Evolutionary conservation across 2,329 filamentous ascomycete genomes (phyloP).

Genomic region (Nectriaceae sp.): DNA sequence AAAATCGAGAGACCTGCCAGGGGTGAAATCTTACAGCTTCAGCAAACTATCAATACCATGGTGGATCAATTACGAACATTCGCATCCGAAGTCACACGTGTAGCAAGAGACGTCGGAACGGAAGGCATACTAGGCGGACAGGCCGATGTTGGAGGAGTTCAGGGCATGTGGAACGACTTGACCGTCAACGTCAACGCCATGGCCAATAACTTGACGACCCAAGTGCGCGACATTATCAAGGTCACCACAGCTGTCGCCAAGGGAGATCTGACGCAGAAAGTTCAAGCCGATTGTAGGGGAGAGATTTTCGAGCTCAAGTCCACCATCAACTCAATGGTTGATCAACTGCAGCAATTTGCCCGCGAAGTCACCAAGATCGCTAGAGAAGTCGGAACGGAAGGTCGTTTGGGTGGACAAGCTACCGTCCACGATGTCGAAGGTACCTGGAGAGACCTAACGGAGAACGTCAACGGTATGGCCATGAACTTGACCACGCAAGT

Average conservation of each 20-base stretch:
- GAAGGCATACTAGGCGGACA: conserved; percentile 82
- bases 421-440: conserved; percentile 95
- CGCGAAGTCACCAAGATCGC: conserved; percentile 96
- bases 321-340: conserved; percentile 99
- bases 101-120: conserved; percentile 81
- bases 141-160: conserved; percentile 79
- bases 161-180: conserved; percentile 87
- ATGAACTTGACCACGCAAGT: conserved; percentile 98
- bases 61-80: conserved; percentile 83
- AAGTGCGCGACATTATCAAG: conserved; percentile 93
- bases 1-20: conserved; percentile 81
- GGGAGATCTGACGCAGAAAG: conserved; percentile 95
- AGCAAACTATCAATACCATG: conserved; percentile 89
- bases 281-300: conserved; percentile 88
- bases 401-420: conserved; percentile 89
- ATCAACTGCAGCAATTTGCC: conserved; percentile 94
- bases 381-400: conserved; percentile 94
- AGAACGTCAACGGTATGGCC: conserved; percentile 97
- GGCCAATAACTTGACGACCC: conserved; percentile 83
- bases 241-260: conserved; percentile 72
- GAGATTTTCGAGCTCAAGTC: conserved; percentile 95
- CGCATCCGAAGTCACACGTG: conserved; percentile 80
- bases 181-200: conserved; percentile 87
- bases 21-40: conserved; percentile 79
- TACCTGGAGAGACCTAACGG: conserved; percentile 94